Base-by-base conservation (phyloP, 345 rosid species). In the Moringa oleifera region DNA sequence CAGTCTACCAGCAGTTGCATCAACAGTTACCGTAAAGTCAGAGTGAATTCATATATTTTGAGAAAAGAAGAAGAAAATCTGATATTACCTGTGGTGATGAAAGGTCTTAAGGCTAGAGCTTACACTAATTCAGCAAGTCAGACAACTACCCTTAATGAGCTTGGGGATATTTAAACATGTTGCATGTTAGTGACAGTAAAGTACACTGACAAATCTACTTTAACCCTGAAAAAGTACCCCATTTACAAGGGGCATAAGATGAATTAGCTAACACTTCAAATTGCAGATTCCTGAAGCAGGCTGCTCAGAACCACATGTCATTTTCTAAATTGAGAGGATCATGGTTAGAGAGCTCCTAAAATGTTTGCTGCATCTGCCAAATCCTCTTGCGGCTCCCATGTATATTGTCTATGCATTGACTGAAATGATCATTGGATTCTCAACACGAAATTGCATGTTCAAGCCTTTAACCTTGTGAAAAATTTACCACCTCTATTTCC, bases 401-500 rank as follows among this genome's bases (percentile, higher is more conserved):
- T 23, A 24, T 10, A 10, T 36, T 25, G 21, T 36, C 50, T 21
- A 36, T 20, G 28, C 25, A 41, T 41, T 9, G 12, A 15, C 16
- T 41, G 47, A 41, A 41, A 41, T 15, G 12, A 15, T 5, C 6
- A 16, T 11, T 15, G 1, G 47, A 41, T 41, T 7, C 47, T 41
- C 47, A 41, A 16, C 47, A 9, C 1, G 9, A 9, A 41, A 36
- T 21, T 50, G 46, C 50, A 64, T 20, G 25, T 47, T 79, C 69
- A 73, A 65, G 53, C 70, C 67, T 77, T 75, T 55, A 66, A 63
- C 62, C 82, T 66, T 60, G 62, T 75, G 70, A 84, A 81, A 60
- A 78, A 81, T 59, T 75, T 76, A 61, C 69, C 71, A 28, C 88
- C 91, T 77, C 75, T 83, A 49, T 61, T 80, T 64, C 91, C 80